These are phyloP conservation scores for Erysiphe pulchra DNA, from an alignment of 2,329 filamentous ascomycete genomes.

Conservation along the genomic window DNA sequence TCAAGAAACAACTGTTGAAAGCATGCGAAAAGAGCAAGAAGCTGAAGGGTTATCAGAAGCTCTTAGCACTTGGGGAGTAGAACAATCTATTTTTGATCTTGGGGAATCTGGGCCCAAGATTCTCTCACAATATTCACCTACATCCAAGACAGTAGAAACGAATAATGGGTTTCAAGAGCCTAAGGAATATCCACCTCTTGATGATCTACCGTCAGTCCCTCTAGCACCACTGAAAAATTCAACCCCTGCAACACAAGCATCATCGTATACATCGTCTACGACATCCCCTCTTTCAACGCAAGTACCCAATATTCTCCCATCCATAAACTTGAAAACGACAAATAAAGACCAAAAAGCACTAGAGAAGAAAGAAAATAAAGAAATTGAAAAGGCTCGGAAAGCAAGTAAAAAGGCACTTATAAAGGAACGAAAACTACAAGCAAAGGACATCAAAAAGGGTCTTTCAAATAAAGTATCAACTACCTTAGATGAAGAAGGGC, in stretches of 20 bases:
- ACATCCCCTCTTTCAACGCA: slow-evolving; percentile 7
- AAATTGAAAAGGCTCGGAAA: slow-evolving; percentile 19
- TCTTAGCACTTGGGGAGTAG: slow-evolving; percentile 18
- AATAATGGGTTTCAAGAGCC: background rate
- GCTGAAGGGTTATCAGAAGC: slow-evolving; percentile 40
- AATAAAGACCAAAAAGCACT: slow-evolving; percentile 34
- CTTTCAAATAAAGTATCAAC: slow-evolving; percentile 27
- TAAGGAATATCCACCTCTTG: too few species aligned
- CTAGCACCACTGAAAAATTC: too few species aligned
- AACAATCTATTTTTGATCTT: slow-evolving; percentile 28
- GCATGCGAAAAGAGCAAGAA: slow-evolving; percentile 53
- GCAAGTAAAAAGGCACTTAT: slow-evolving; percentile 17
- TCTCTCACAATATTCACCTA: background rate
- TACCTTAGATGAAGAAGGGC: slow-evolving; percentile 28
- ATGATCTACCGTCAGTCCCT: background rate
- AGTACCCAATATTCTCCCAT: slow-evolving; percentile 9
- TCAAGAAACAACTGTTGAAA: slow-evolving; percentile 58
- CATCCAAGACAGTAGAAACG: background rate
- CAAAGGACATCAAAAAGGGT: slow-evolving; percentile 32
- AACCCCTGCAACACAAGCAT: slow-evolving; percentile 1
- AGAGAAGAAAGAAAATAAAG: slow-evolving; percentile 42
- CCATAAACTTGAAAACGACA: slow-evolving; percentile 5
- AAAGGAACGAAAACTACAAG: slow-evolving; percentile 20
- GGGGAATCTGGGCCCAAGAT: slow-evolving; percentile 18
- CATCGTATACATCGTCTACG: slow-evolving; percentile 2